Evolutionary conservation across 176 grass and related monocot species (phyloP).

Genomic region (Zoysia pacifica): DNA sequence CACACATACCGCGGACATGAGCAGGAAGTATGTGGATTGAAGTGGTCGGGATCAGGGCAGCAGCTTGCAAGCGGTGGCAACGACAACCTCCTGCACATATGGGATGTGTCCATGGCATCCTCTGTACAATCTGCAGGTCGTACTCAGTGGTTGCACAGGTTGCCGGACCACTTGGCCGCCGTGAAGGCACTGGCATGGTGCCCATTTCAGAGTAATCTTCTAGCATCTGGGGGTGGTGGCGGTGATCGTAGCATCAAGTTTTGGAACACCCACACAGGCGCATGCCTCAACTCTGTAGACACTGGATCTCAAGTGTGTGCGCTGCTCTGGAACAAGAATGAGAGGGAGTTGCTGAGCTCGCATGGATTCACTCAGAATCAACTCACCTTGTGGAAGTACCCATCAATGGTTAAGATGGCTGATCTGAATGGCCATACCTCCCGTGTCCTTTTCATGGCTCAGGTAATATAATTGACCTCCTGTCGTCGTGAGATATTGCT

Average conservation of each 20-base stretch:
- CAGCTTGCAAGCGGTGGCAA: conserved; percentile 64
- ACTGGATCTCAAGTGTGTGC: conserved; percentile 56
- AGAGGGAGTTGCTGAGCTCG: conserved; percentile 57
- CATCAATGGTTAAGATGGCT: conserved; percentile 53
- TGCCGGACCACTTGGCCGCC: conserved; percentile 46
- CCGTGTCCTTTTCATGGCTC: conserved; percentile 65
- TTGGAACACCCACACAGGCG: conserved; percentile 67
- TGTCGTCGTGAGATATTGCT: background rate
- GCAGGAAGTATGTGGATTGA: conserved; percentile 59
- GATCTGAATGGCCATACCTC: conserved; percentile 62
- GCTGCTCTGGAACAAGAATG: conserved; percentile 60
- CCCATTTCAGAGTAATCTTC: conserved; percentile 64
- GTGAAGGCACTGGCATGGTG: conserved; percentile 70
- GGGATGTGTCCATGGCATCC: conserved; percentile 63
- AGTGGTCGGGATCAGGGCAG: conserved; percentile 58
- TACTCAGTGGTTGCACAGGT: conserved; percentile 55
- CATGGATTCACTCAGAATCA: conserved; percentile 57
- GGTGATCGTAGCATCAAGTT: conserved; percentile 62
- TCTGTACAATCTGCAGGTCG: conserved; percentile 34
- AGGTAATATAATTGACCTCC: conserved; percentile 32
- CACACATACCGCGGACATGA: conserved; percentile 56
- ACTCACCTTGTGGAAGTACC: conserved; percentile 63
- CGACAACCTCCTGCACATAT: conserved; percentile 67
- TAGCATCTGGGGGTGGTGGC: conserved; percentile 56
- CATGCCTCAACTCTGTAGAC: conserved; percentile 57